A percentile compares a stretch with the other conserved stretches of the same genome.
These are phyloP conservation scores for Halenospora varia DNA, from an alignment of 495 filamentous ascomycete species.

Conservation along the genomic window DNA sequence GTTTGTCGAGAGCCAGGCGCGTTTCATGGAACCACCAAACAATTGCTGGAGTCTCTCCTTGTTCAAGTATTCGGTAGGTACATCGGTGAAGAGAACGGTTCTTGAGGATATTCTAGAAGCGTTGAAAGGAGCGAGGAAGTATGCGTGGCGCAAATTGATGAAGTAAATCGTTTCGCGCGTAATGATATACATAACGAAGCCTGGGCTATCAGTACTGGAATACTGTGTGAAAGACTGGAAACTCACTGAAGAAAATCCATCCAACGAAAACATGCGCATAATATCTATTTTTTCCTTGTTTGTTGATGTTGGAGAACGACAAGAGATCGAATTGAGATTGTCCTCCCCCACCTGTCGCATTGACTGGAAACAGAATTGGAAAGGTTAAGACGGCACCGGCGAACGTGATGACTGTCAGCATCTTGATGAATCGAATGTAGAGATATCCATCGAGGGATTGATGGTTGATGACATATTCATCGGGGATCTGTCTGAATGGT, in stretches of 20 bases:
- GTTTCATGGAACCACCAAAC: conserved; percentile 74
- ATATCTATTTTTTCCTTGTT: conserved; percentile 53
- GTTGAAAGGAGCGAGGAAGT: conserved; percentile 81
- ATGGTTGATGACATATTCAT: conserved; percentile 80
- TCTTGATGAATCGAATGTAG: conserved; percentile 78
- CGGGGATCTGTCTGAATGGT: conserved; percentile 70
- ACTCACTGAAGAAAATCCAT: conserved; percentile 72
- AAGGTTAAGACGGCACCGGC: conserved; percentile 77
- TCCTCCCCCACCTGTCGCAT: conserved; percentile 73
- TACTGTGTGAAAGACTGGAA: too few relatives aligned
- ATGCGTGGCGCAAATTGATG: conserved; percentile 93
- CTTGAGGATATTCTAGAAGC: conserved; percentile 85
- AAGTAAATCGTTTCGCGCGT: conserved; percentile 90
- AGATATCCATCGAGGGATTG: conserved; percentile 87
- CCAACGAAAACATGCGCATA: conserved; percentile 77
- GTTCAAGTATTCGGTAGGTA: conserved; percentile 73
- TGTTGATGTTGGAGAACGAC: conserved; percentile 67
- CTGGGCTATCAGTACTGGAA: conserved; percentile 40
- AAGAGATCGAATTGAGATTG: conserved; percentile 71
- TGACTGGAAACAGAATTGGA: conserved; percentile 83
- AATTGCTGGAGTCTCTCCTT: conserved; percentile 67
- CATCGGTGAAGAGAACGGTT: conserved; percentile 87
- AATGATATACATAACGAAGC: conserved; percentile 88
- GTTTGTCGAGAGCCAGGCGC: conserved; percentile 82
- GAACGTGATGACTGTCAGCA: conserved; percentile 66